Evolutionary conservation across 768 basidiomycete genomes (phyloP).

Genomic region (Hypsizygus marmoreus): DNA sequence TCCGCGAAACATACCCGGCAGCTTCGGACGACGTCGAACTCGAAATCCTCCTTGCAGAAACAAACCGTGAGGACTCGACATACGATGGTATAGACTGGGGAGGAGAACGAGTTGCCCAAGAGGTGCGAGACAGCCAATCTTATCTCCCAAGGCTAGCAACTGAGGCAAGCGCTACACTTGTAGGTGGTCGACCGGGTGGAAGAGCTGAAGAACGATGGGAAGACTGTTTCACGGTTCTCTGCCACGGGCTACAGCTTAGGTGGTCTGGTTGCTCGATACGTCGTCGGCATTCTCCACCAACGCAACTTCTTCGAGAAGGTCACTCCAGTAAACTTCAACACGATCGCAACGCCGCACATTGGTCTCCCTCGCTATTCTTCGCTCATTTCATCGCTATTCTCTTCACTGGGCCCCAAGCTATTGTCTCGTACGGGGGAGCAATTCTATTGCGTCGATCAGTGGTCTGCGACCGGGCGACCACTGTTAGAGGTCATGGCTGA

Average conservation of each 20-base stretch:
- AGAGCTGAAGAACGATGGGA: slow-evolving; percentile 52
- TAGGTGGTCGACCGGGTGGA: slow-evolving; percentile 63
- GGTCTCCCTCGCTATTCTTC: slow-evolving; percentile 70
- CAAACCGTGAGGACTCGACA: slow-evolving; percentile 65
- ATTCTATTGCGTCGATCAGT: slow-evolving; percentile 74
- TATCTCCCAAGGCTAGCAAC: not conserved
- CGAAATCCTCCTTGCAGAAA: slow-evolving; percentile 63
- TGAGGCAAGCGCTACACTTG: no score
- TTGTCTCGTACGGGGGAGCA: slow-evolving; percentile 82
- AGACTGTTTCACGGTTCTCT: slow-evolving; percentile 68
- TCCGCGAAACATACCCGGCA: slow-evolving; percentile 42
- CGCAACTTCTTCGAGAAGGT: slow-evolving; percentile 72
- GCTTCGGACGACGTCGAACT: slow-evolving; percentile 45
- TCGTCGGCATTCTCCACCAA: slow-evolving; percentile 69
- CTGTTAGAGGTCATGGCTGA: slow-evolving; percentile 81
- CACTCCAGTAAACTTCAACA: slow-evolving; percentile 77
- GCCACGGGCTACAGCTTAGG: slow-evolving; percentile 81
- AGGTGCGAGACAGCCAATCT: no score
- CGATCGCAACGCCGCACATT: slow-evolving; percentile 82
- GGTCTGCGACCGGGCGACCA: slow-evolving; percentile 65
- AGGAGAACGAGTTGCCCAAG: slow-evolving; percentile 75
- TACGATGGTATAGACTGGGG: slow-evolving; percentile 89
- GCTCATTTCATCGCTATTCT: slow-evolving; percentile 53
- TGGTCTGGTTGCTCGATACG: slow-evolving; percentile 79
- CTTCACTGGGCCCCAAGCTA: slow-evolving; percentile 63